A percentile compares a stretch with the other conserved stretches of the same genome.
phyloP scores from a whole-genome alignment of 768 basidiomycete genomes.

The Lepiota brunneoincarnata region DNA sequence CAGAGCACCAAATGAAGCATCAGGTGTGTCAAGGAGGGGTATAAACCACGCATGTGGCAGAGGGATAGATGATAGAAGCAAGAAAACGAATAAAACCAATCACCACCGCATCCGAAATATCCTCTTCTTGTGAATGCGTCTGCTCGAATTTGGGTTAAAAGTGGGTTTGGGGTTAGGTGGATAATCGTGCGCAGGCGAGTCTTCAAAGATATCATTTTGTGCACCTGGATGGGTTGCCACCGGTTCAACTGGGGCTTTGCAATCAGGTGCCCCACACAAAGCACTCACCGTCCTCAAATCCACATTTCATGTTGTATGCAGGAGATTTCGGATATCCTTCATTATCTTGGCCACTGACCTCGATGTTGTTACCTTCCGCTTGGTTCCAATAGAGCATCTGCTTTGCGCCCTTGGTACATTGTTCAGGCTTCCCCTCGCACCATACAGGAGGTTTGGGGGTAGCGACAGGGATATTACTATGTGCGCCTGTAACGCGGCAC shows the following conservation, averaged over 20 bases:
- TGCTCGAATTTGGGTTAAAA: too few relatives aligned
- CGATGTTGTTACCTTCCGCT: constrained; percentile 44
- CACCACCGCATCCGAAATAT: neutral
- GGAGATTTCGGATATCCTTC: constrained; percentile 41
- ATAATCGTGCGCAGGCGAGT: too few relatives aligned
- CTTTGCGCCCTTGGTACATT: constrained; percentile 47
- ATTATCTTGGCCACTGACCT: constrained; percentile 37
- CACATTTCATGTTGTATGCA: constrained; percentile 46
- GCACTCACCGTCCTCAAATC: constrained; percentile 43
- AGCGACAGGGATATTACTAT: constrained; percentile 35
- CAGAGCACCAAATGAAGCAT: too few relatives aligned
- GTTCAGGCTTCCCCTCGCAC: constrained; percentile 44
- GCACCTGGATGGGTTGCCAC: neutral
- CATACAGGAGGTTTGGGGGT: constrained; percentile 44
- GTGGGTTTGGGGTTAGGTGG: neutral
- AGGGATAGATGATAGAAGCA: too few relatives aligned
- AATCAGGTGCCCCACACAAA: neutral
- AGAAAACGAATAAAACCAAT: too few relatives aligned
- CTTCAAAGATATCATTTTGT: constrained; percentile 11
- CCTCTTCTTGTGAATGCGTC: neutral
- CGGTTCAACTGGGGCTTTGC: neutral
- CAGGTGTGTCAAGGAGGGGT: too few relatives aligned
- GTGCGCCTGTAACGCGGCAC: constrained; percentile 46
- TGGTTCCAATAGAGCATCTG: constrained; percentile 60
- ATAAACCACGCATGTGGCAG: too few relatives aligned